phyloP scores from a whole-genome alignment of 2,329 filamentous ascomycete genomes.

The Zasmidium angulare region DNA sequence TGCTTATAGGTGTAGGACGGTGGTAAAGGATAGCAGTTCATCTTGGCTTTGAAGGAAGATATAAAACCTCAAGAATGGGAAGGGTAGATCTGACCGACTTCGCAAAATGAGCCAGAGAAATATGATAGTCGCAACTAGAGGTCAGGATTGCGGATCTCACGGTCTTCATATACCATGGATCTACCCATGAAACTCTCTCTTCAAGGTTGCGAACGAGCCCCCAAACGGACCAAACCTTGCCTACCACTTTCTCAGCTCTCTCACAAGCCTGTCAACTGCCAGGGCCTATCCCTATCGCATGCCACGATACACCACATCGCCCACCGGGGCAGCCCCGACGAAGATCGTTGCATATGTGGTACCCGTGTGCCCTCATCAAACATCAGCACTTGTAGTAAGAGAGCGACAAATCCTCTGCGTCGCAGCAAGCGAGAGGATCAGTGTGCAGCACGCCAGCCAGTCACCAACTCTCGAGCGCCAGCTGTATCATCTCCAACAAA shows the following conservation, averaged over 20 bases:
- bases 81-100: not conserved
- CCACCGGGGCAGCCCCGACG: too few species aligned
- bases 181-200: too few species aligned
- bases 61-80: too few species aligned
- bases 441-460: not conserved
- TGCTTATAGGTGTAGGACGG: not conserved
- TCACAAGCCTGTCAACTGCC: too few species aligned
- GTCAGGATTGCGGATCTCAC: not conserved
- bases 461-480: not conserved
- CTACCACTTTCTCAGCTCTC: too few species aligned
- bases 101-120: not conserved
- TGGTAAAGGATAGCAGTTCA: constrained; percentile 3
- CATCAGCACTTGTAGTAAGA: not conserved
- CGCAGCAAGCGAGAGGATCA: not conserved
- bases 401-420: not conserved
- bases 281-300: too few species aligned
- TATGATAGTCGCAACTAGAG: not conserved
- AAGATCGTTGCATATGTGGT: too few species aligned
- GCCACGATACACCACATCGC: too few species aligned
- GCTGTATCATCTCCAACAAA: not conserved
- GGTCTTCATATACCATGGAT: not conserved
- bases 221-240: not conserved
- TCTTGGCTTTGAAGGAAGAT: not conserved
- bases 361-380: too few species aligned
- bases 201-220: not conserved